Evolutionary conservation across 2,329 filamentous ascomycete species (phyloP).

Genomic region (Hymenoscyphus scutula): DNA sequence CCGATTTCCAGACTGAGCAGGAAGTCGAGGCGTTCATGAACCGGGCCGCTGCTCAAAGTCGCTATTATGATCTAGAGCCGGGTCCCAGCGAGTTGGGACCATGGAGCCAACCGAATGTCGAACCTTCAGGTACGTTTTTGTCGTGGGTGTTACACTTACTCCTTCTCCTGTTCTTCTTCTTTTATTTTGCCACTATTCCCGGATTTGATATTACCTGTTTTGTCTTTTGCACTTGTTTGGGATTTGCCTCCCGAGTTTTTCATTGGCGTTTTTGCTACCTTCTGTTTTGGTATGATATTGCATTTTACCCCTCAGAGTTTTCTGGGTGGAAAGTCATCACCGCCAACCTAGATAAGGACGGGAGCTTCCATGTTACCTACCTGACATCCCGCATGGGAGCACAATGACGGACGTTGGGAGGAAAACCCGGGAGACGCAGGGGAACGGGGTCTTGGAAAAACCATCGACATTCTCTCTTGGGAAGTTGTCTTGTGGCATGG

Average conservation of each 20-base stretch:
- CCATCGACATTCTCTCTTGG: not conserved
- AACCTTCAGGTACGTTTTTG: constrained; percentile 1
- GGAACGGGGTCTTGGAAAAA: not conserved
- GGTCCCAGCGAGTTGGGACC: not conserved
- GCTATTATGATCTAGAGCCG: constrained; percentile 11
- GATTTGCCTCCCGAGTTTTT: not conserved
- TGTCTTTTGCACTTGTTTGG: not conserved
- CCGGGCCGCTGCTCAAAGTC: constrained; percentile 6
- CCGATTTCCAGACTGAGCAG: constrained; percentile 1
- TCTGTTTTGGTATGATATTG: constrained; percentile 4
- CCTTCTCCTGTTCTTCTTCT: not conserved
- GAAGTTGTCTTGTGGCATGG: not conserved
- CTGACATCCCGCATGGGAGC: not conserved
- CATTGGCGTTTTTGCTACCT: not conserved
- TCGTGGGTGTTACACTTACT: not conserved
- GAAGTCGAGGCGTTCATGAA: constrained; percentile 9
- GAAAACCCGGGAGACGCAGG: not conserved
- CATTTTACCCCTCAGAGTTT: not conserved
- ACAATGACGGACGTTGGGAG: not conserved
- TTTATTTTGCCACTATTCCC: not conserved
- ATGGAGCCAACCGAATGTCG: not conserved
- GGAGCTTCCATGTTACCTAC: constrained; percentile 1
- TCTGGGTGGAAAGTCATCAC: not conserved
- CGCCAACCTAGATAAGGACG: not conserved
- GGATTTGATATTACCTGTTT: not conserved